These are phyloP conservation scores for Dimargaris cristalligena DNA, from an alignment of 192 early-diverging fungal species.

Conservation along the genomic window DNA sequence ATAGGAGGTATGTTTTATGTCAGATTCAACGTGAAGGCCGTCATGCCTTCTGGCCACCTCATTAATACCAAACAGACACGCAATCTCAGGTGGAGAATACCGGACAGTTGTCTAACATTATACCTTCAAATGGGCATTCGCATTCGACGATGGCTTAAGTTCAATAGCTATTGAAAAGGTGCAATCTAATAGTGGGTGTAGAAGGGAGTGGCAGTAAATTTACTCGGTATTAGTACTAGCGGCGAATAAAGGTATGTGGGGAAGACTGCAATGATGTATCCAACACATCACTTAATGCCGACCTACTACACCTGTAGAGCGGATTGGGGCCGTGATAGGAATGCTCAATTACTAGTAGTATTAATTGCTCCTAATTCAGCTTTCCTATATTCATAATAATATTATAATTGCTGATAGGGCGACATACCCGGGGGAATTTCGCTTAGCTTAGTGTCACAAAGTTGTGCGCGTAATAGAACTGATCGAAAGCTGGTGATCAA, in stretches of 20 bases:
- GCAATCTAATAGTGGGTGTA: no score
- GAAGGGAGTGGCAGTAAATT: no score
- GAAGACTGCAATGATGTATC: background rate
- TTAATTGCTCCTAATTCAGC: background rate
- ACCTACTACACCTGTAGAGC: background rate
- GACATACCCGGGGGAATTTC: no score
- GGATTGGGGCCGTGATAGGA: background rate
- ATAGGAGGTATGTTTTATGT: background rate
- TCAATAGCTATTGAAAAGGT: background rate
- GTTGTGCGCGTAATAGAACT: no score
- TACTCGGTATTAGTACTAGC: no score
- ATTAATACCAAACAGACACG: no score
- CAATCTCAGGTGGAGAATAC: background rate
- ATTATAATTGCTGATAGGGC: no score
- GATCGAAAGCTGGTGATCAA: no score
- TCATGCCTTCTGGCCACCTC: no score
- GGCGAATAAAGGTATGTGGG: background rate
- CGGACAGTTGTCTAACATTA: background rate
- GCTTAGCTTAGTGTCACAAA: no score
- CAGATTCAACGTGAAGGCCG: background rate
- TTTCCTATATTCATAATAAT: no score
- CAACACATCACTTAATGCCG: background rate
- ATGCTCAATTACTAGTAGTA: background rate
- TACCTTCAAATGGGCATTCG: background rate
- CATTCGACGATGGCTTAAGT: background rate